Evolutionary conservation across 495 filamentous ascomycete species (phyloP).

Genomic region (Trichoderma reesei): DNA sequence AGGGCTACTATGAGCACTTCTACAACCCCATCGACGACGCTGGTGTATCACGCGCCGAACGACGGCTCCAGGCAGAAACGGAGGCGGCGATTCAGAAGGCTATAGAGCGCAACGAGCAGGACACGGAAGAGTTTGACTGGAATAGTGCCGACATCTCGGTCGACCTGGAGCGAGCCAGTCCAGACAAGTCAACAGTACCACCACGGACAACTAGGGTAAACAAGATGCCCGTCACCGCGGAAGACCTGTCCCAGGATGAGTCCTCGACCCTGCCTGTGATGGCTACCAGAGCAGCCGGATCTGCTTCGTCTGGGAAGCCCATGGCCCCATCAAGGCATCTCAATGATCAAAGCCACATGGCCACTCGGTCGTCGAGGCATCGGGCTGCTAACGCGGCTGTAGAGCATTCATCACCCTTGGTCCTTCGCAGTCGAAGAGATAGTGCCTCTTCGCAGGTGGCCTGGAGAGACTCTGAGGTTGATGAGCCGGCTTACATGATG

Average conservation of each 20-base stretch:
- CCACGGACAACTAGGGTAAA: not conserved
- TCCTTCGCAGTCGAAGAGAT: no score
- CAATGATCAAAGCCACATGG: no score
- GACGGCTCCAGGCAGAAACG: constrained; percentile 48
- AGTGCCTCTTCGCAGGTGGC: no score
- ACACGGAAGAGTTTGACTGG: constrained; percentile 48
- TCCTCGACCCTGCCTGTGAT: not conserved
- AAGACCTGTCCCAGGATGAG: no score
- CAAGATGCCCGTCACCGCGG: not conserved
- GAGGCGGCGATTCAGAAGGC: constrained; percentile 44
- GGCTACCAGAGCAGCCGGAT: no score
- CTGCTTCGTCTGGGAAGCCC: no score
- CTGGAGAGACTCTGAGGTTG: no score
- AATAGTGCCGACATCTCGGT: constrained; percentile 22
- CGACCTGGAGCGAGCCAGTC: constrained; percentile 23
- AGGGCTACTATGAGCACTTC: constrained; percentile 56
- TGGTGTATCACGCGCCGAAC: constrained; percentile 54
- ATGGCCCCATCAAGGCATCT: no score
- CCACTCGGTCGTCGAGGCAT: no score
- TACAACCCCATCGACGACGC: constrained; percentile 55
- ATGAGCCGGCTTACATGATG: not conserved
- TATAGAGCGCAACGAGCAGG: constrained; percentile 48
- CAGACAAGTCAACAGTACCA: no score
- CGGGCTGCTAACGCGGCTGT: no score
- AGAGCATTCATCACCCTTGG: no score